Evolutionary conservation across 2,329 filamentous ascomycete species (phyloP).

Genomic region (Sporothrix phasma): DNA sequence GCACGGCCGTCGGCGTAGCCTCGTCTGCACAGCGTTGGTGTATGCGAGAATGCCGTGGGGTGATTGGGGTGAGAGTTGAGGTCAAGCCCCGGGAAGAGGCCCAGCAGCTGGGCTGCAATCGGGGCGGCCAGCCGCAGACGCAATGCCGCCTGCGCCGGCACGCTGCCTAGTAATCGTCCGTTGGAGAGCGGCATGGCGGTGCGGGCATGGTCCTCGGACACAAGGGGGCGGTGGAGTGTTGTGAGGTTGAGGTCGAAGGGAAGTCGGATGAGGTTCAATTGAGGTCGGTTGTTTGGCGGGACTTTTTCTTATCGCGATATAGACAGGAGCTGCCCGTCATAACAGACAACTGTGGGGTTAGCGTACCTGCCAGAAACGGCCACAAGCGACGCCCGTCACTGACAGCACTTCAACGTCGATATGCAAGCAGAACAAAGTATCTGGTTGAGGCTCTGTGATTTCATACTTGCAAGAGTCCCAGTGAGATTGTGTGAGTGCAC

Average conservation of each 20-base stretch:
- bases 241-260: neutral
- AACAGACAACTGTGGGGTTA: neutral
- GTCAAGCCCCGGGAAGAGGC: neutral
- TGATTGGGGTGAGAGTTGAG: neutral
- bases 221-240: neutral
- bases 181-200: slow-evolving; percentile 16
- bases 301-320: slow-evolving; percentile 9
- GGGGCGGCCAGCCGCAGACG: neutral
- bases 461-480: neutral
- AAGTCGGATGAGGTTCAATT: neutral
- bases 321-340: neutral
- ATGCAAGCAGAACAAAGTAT: neutral
- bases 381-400: neutral
- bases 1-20: slow-evolving; percentile 26
- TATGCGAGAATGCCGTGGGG: too few species aligned
- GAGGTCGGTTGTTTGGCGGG: neutral
- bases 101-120: neutral
- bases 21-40: slow-evolving; percentile 15
- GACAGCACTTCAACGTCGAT: neutral
- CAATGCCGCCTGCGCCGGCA: neutral
- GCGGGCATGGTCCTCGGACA: neutral
- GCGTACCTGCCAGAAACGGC: neutral
- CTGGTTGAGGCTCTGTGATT: too few species aligned
- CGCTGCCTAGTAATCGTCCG: neutral
- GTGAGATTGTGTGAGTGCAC: neutral